Conservation (phyloP, 2,329 filamentous ascomycete genomes). For the Eutypella sp. region DNA sequence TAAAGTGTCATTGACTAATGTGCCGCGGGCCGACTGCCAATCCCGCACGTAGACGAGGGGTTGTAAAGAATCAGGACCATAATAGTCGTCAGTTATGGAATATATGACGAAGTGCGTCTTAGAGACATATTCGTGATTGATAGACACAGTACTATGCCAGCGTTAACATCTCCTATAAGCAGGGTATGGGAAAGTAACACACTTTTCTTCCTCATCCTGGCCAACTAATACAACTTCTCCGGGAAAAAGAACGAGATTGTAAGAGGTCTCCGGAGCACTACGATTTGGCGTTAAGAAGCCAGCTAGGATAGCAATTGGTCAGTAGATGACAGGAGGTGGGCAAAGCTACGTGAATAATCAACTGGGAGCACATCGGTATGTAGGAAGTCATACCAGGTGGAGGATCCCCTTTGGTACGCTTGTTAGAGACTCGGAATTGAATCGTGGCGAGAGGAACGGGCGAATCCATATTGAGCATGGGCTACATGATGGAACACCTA, state of each 20-base stretch:
- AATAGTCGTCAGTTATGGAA: slow-evolving; percentile 44
- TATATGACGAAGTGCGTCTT: slow-evolving; percentile 53
- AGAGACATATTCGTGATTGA: slow-evolving; percentile 41
- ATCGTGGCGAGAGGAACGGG: no score
- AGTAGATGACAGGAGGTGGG: no score
- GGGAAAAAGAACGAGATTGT: slow-evolving; percentile 13
- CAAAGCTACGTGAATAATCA: no score
- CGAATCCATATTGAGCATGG: no score
- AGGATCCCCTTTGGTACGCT: no score
- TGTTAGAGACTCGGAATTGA: no score
- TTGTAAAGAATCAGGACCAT: slow-evolving; percentile 18
- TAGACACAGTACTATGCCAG: slow-evolving; percentile 30
- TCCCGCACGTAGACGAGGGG: slow-evolving; percentile 52
- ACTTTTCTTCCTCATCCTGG: slow-evolving; percentile 14
- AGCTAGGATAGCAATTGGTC: no score
- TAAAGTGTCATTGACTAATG: slow-evolving; percentile 42
- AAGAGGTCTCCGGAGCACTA: slow-evolving; percentile 2
- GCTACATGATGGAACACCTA: no score
- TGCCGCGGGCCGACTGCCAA: slow-evolving; percentile 49
- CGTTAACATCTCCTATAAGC: slow-evolving; percentile 1
- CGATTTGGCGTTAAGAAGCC: slow-evolving; percentile 1
- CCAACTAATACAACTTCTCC: slow-evolving; percentile 11
- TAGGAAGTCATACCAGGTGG: no score
- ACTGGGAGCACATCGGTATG: no score
- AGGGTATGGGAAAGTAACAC: neutral